Evolutionary conservation across 1,139 yeast genomes (phyloP).

Genomic region (Meyerozyma carpophila): DNA sequence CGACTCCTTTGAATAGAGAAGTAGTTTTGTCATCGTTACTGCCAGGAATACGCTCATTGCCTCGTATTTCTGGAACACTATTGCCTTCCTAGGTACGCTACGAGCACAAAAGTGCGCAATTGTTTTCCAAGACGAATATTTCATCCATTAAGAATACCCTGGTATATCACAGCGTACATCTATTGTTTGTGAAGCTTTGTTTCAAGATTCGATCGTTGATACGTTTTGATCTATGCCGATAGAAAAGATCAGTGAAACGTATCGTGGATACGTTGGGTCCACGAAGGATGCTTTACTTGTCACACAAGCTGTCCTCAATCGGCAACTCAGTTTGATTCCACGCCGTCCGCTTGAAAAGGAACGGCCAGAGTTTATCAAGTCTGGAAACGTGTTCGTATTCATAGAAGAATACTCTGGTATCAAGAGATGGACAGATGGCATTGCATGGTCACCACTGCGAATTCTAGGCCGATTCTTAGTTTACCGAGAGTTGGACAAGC

Average conservation of each 20-base stretch:
- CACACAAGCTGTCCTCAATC: constrained; percentile 71
- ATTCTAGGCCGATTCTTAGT: constrained; percentile 79
- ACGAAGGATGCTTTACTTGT: constrained; percentile 79
- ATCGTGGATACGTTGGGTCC: constrained; percentile 70
- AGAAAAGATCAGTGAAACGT: constrained; percentile 50
- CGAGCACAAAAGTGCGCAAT: too few species aligned
- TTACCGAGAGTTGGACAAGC: constrained; percentile 70
- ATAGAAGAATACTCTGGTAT: constrained; percentile 80
- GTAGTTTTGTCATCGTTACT: too few species aligned
- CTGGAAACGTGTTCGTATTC: constrained; percentile 82
- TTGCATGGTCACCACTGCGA: constrained; percentile 87
- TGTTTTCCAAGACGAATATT: too few species aligned
- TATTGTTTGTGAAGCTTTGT: too few species aligned
- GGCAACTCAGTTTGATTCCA: constrained; percentile 57
- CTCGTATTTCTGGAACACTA: too few species aligned
- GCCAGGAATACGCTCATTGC: too few species aligned
- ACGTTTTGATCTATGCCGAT: constrained; percentile 15
- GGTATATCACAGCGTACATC: too few species aligned
- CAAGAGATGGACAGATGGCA: constrained; percentile 92
- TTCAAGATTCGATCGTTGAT: not conserved
- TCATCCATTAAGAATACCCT: too few species aligned
- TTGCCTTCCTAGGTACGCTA: too few species aligned
- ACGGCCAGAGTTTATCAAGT: constrained; percentile 55
- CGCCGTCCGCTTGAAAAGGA: constrained; percentile 84
- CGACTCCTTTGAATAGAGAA: too few species aligned